These are phyloP conservation scores for Phalaenopsis hybrid DNA, from an alignment of 116 monocot genomes.

Conservation along the genomic window DNA sequence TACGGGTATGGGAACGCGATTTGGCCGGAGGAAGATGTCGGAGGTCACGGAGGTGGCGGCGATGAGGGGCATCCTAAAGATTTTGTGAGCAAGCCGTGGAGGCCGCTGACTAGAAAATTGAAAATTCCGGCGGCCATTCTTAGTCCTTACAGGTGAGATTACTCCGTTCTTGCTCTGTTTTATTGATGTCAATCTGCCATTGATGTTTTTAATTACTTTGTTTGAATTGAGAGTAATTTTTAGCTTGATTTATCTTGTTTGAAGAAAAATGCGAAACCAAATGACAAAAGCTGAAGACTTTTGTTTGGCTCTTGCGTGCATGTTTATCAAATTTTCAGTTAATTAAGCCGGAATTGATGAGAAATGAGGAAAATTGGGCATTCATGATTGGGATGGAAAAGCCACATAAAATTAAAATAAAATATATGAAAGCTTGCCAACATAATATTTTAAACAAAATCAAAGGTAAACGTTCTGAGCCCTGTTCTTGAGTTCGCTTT, in stretches of 20 bases:
- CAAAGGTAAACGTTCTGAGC: no score
- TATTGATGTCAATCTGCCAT: not conserved
- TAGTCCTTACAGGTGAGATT: constrained; percentile 33
- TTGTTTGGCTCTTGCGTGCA: not conserved
- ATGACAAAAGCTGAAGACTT: not conserved
- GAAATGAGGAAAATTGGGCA: no score
- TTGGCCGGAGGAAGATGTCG: constrained; percentile 25
- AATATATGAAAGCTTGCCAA: not conserved
- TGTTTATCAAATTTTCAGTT: not conserved
- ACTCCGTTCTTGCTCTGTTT: not conserved
- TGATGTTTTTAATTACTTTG: not conserved
- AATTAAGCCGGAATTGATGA: no score
- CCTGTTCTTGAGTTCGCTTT: no score
- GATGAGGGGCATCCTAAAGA: constrained; percentile 16
- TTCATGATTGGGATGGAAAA: not conserved
- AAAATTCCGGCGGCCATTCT: constrained; percentile 33
- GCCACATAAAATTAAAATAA: not conserved
- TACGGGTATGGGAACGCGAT: constrained; percentile 53
- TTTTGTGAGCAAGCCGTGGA: constrained; percentile 37
- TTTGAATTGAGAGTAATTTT: not conserved
- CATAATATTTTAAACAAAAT: no score
- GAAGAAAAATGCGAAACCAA: not conserved
- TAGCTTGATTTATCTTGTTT: not conserved
- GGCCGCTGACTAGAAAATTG: constrained; percentile 38
- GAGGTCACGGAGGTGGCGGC: constrained; percentile 1